phyloP scores from a whole-genome alignment of 495 filamentous ascomycete genomes.

The Penicillium lagena region DNA sequence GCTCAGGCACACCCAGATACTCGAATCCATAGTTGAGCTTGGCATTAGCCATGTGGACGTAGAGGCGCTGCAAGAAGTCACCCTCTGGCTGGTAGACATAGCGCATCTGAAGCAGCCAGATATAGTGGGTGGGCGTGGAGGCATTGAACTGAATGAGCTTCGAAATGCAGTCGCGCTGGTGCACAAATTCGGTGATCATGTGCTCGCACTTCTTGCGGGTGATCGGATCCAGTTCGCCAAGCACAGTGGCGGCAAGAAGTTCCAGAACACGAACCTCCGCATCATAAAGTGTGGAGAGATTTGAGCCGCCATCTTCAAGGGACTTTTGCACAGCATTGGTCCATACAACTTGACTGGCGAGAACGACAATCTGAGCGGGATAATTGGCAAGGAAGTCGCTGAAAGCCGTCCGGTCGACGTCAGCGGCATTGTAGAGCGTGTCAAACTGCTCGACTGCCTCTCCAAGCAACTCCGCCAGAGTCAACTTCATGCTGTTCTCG shows the following conservation, averaged over 20 bases:
- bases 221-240: constrained; percentile 81
- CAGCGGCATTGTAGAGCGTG: constrained; percentile 58
- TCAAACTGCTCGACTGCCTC: constrained; percentile 73
- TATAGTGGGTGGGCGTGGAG: constrained; percentile 70
- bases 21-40: constrained; percentile 95
- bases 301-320: constrained; percentile 59
- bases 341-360: constrained; percentile 95
- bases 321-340: constrained; percentile 74
- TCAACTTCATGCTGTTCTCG: constrained; percentile 89
- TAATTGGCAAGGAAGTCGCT: constrained; percentile 71
- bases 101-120: constrained; percentile 97
- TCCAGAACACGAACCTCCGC: constrained; percentile 74
- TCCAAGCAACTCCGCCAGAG: constrained; percentile 81
- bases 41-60: constrained; percentile 95
- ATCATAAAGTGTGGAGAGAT: constrained; percentile 62
- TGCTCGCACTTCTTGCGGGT: constrained; percentile 95
- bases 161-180: constrained; percentile 86
- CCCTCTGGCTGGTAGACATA: constrained; percentile 81
- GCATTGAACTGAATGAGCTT: constrained; percentile 73
- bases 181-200: constrained; percentile 97
- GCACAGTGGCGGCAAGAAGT: constrained; percentile 78
- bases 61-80: constrained; percentile 74
- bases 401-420: constrained; percentile 61
- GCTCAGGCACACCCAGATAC: constrained; percentile 91
- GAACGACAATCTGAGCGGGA: constrained; percentile 90